These are phyloP conservation scores for Papiliotrema laurentii DNA, from an alignment of 1,284 basidiomycete species.

Conservation along the genomic window DNA sequence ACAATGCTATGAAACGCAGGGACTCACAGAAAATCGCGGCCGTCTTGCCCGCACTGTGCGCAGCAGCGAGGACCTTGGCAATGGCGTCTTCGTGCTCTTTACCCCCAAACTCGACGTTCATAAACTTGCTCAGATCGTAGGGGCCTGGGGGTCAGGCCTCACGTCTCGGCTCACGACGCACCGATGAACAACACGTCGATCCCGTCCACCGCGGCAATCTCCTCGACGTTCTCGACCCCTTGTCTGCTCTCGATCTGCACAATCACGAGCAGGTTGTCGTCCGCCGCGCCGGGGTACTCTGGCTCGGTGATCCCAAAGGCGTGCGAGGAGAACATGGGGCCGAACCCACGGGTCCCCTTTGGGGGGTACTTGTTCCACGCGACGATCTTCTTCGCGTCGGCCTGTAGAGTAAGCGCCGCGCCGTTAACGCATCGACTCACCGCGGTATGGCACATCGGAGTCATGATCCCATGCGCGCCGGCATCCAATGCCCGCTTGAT, in stretches of 20 bases:
- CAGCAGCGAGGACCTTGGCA: constrained; percentile 55
- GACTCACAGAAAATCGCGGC: constrained; percentile 51
- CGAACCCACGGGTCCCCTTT: constrained; percentile 28
- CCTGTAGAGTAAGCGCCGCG: constrained; percentile 1
- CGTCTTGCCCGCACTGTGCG: constrained; percentile 61
- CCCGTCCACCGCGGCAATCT: constrained; percentile 61
- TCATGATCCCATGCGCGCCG: constrained; percentile 38
- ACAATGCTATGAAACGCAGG: too few relatives aligned
- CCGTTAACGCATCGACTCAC: constrained; percentile 10
- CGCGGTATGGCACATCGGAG: constrained; percentile 32
- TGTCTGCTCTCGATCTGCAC: constrained; percentile 64
- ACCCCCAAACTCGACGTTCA: constrained; percentile 26
- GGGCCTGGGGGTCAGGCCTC: constrained; percentile 40
- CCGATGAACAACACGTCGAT: constrained; percentile 64
- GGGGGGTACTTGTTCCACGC: constrained; percentile 31
- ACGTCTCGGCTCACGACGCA: constrained; percentile 7
- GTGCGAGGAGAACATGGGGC: constrained; percentile 29
- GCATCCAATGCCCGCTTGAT: constrained; percentile 47
- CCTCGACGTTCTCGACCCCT: constrained; percentile 58
- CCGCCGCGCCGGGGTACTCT: constrained; percentile 58
- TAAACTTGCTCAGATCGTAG: constrained; percentile 57
- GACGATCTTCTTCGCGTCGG: constrained; percentile 25
- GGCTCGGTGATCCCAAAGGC: constrained; percentile 24
- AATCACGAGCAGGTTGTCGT: constrained; percentile 58
- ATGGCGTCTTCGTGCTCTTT: constrained; percentile 55